These are phyloP conservation scores for Tuber aestivum DNA, from an alignment of 495 filamentous ascomycete genomes.

Conservation along the genomic window DNA sequence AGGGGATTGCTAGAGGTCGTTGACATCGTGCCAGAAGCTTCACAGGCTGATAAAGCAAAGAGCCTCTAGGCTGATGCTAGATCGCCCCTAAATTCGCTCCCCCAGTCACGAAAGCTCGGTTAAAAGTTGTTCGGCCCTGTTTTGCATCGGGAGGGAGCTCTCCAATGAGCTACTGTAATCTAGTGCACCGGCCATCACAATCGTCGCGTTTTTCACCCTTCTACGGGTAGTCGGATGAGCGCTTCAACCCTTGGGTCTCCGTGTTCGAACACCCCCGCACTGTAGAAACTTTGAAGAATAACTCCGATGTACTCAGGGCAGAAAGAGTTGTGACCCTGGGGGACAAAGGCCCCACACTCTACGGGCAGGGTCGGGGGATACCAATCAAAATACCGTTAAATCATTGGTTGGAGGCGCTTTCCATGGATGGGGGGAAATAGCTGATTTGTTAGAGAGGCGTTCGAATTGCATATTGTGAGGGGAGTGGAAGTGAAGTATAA, in stretches of 20 bases:
- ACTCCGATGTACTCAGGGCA: background rate
- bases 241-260: background rate
- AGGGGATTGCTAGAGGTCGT: background rate
- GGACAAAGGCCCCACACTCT: background rate
- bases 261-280: background rate
- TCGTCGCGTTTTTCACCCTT: background rate
- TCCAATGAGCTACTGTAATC: background rate
- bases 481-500: background rate
- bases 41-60: background rate
- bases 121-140: background rate
- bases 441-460: background rate
- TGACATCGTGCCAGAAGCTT: background rate
- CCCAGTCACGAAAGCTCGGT: background rate
- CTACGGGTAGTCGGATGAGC: background rate
- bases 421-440: background rate
- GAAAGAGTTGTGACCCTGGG: background rate
- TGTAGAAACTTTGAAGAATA: background rate
- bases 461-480: background rate
- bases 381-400: background rate
- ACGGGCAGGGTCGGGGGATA: background rate
- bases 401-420: background rate
- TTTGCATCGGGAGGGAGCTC: background rate
- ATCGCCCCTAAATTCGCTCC: background rate
- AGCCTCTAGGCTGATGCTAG: background rate
- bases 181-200: background rate